phyloP scores from a whole-genome alignment of 345 rosid species.

The Salix exigua region DNA sequence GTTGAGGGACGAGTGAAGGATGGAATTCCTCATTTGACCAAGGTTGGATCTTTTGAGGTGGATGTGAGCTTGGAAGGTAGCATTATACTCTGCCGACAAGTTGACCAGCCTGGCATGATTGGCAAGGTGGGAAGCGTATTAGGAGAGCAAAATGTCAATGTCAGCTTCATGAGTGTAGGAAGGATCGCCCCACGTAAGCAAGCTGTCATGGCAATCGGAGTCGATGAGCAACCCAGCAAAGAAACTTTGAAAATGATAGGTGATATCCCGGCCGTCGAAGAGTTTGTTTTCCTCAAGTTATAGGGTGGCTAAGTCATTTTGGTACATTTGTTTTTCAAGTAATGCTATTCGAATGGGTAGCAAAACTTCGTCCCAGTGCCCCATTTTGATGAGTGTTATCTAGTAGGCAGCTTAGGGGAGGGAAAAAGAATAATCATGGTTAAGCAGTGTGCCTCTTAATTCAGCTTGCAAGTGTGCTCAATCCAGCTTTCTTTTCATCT shows the following conservation, averaged over 20 bases:
- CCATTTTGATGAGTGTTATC: slow-evolving; percentile 26
- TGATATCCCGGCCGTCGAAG: slow-evolving; percentile 23
- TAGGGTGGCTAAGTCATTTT: neutral
- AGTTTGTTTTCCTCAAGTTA: slow-evolving; percentile 27
- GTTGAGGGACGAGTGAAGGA: slow-evolving; percentile 31
- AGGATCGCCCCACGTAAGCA: slow-evolving; percentile 27
- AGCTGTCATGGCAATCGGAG: slow-evolving; percentile 35
- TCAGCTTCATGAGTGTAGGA: slow-evolving; percentile 33
- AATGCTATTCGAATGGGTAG: neutral
- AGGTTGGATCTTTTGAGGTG: slow-evolving; percentile 26
- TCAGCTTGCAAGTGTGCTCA: neutral
- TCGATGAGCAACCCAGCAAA: slow-evolving; percentile 20
- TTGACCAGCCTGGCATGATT: slow-evolving; percentile 32
- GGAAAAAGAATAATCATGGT: slow-evolving; percentile 20
- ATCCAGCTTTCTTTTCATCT: neutral
- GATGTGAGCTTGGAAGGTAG: slow-evolving; percentile 35
- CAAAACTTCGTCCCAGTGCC: slow-evolving; percentile 6
- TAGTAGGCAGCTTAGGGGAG: slow-evolving; percentile 9
- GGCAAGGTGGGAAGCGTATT: slow-evolving; percentile 27
- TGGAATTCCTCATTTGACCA: slow-evolving; percentile 29
- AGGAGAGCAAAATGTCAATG: slow-evolving; percentile 26
- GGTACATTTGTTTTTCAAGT: no score
- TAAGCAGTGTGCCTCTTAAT: neutral
- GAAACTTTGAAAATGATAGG: slow-evolving; percentile 24
- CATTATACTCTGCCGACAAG: slow-evolving; percentile 26